Evolutionary conservation across 1,139 yeast species (phyloP), one percentile per base, ranked within the genome.

Genomic region (Suhomyces wounanorum): DNA sequence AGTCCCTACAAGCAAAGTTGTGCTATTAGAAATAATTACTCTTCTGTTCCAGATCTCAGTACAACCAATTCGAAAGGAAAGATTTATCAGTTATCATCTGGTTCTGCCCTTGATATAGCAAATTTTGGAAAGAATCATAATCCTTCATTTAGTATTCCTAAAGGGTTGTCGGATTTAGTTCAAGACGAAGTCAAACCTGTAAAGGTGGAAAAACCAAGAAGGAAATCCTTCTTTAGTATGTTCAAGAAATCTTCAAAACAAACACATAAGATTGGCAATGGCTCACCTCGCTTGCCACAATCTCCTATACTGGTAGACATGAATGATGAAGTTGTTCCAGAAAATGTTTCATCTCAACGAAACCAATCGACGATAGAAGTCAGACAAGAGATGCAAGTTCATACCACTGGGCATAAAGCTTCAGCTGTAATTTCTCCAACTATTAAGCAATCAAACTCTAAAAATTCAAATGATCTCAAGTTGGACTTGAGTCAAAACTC

Each of bases 51-150:
- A 0, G 64, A 69, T 39, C 60, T 69, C 39, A 54, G 59, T 8
- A 46, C 47, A 18, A 49, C 54, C 16, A 31, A 41, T 37, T 48
- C 53, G 3, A 47, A 43, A 26, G 43, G 35, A 9, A 38, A 39
- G 1, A 43, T 71, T 17, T 72, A 67, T 52, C 62, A 65, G 48
- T 59, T 70, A 44, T 60, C 73, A n/a, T 59, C 70, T 43, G 78
- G 78, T 1, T 75, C 80, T 21, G 73, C 71, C 8, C 61, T 77
- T 47, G 78, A 76, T 59, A 66, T 77, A 43, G 56, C 68, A 17
- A 73, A 73, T 52, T 77, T 77, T 59, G 81, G 81, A n/a, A 67
- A 68, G 50, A 62, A 55, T 48, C 62, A 75, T 57, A 68, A 68
- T 50, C 81, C 81, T n/a, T 67, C 77, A 0, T 76, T 73, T 49